Percentiles rank a stretch among this genome's conserved stretches.
phyloP scores from a whole-genome alignment of 1,139 yeast species.

The Protomyces macrosporus region DNA sequence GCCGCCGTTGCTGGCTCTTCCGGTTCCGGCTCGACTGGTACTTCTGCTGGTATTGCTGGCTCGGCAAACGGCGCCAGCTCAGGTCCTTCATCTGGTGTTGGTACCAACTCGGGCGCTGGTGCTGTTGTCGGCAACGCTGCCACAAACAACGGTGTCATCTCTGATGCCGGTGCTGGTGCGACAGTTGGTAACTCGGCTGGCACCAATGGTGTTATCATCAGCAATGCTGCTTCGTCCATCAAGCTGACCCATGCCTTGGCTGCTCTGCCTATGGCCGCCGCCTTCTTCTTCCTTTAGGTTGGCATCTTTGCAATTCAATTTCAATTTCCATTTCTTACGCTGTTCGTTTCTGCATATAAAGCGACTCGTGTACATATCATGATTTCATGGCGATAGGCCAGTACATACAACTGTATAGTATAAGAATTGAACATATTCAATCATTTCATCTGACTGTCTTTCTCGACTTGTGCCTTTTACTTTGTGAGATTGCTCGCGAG shows the following conservation, averaged over 20 bases:
- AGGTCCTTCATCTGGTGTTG: not conserved
- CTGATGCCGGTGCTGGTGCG: not conserved
- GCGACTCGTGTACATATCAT: too few species aligned
- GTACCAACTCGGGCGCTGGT: not conserved
- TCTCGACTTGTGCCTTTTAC: not conserved
- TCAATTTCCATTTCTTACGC: too few species aligned
- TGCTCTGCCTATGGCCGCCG: not conserved
- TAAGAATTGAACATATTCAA: not conserved
- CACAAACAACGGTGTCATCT: too few species aligned
- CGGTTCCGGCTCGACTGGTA: not conserved
- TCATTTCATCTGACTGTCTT: not conserved
- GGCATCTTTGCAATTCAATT: too few species aligned
- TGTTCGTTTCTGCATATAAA: not conserved
- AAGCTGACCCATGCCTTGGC: not conserved
- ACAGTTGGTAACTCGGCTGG: not conserved
- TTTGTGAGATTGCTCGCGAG: not conserved
- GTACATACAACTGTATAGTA: not conserved
- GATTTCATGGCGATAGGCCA: not conserved
- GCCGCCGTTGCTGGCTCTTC: not conserved
- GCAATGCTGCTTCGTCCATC: not conserved
- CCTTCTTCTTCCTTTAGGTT: not conserved
- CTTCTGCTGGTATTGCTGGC: not conserved
- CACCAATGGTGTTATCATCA: not conserved
- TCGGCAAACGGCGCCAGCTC: not conserved
- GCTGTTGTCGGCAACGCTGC: not conserved